phyloP scores from a whole-genome alignment of 2,329 filamentous ascomycete species.

The Trichoderma polysporum region DNA sequence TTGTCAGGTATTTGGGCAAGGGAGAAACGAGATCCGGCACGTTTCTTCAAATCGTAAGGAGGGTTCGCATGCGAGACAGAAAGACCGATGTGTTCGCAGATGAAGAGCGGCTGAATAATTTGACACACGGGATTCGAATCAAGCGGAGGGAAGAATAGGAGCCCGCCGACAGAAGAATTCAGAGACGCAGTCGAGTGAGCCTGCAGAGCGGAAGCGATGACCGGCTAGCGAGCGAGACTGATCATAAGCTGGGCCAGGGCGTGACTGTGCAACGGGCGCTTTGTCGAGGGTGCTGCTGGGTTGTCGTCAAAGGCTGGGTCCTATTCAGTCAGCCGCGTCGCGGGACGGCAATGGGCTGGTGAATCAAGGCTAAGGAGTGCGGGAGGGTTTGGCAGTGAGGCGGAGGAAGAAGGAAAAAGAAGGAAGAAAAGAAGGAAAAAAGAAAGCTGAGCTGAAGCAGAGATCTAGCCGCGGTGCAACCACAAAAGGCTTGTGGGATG shows the following conservation, averaged over 20 bases:
- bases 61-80: slow-evolving; percentile 5
- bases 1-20: neutral
- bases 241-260: slow-evolving; percentile 17
- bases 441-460: slow-evolving; percentile 25
- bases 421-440: slow-evolving; percentile 24
- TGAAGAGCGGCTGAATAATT: neutral
- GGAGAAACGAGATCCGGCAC: slow-evolving; percentile 12
- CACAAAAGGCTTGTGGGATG: slow-evolving; percentile 20
- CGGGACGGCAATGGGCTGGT: slow-evolving; percentile 13
- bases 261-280: slow-evolving; percentile 9
- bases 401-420: slow-evolving; percentile 3
- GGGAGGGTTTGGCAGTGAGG: neutral
- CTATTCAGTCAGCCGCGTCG: slow-evolving; percentile 29
- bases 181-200: slow-evolving; percentile 17
- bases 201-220: neutral
- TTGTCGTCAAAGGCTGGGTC: slow-evolving; percentile 32
- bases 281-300: slow-evolving; percentile 23
- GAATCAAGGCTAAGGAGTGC: slow-evolving; percentile 18
- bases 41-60: slow-evolving; percentile 9
- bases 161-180: neutral
- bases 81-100: slow-evolving; percentile 1
- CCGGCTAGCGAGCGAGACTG: slow-evolving; percentile 6
- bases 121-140: slow-evolving; percentile 1
- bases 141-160: slow-evolving; percentile 9
- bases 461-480: slow-evolving; percentile 12